Percentiles rank a stretch among this genome's conserved stretches.
These are phyloP conservation scores for Obelidium mucronatum DNA, from an alignment of 192 early-diverging fungal species.

Conservation along the genomic window DNA sequence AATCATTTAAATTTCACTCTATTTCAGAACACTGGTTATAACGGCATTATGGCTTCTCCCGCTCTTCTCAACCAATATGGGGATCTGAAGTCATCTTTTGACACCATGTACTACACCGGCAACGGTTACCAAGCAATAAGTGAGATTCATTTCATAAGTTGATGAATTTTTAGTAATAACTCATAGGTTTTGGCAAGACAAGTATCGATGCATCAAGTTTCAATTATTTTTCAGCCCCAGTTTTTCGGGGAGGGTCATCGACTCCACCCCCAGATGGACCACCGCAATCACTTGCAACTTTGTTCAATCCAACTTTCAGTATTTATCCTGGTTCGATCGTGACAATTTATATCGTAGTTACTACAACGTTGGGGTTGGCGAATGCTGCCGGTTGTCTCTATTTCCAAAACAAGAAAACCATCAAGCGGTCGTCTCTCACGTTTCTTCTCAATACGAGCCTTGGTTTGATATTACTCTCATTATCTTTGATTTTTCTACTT, in stretches of 20 bases:
- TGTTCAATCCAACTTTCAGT: no score
- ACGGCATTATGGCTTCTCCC: neutral
- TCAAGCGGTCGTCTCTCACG: neutral
- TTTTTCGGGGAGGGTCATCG: neutral
- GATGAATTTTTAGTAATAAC: neutral
- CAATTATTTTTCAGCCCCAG: neutral
- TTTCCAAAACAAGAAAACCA: neutral
- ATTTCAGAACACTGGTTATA: conserved; percentile 5
- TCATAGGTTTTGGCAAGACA: neutral
- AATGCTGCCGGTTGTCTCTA: neutral
- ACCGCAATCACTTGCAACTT: neutral
- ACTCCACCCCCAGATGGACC: neutral
- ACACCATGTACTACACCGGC: no score
- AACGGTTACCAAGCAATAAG: neutral
- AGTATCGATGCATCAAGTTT: no score
- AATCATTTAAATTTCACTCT: neutral
- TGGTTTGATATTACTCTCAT: neutral
- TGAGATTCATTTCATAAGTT: neutral
- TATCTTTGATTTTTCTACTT: neutral
- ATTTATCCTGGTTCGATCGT: no score
- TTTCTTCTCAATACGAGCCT: neutral
- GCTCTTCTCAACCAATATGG: neutral
- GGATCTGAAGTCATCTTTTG: neutral
- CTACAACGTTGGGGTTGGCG: neutral
- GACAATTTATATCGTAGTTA: neutral